Conservation (phyloP, 2,329 filamentous ascomycete genomes). For the Colletotrichum aenigma region DNA sequence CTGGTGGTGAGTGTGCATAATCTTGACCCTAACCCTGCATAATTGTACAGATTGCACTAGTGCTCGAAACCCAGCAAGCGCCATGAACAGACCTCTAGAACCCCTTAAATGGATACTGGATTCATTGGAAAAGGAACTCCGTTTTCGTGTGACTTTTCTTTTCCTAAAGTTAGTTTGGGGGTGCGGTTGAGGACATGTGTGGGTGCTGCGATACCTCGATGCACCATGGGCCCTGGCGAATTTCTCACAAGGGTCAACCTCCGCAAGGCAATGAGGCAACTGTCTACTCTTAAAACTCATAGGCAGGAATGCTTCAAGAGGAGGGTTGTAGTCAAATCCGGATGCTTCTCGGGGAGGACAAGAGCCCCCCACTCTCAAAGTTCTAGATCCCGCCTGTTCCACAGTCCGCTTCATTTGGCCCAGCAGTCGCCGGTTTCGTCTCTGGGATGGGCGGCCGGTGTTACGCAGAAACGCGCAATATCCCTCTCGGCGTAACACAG, state of each 20-base stretch:
- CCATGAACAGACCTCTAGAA: neutral
- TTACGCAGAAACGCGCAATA: neutral
- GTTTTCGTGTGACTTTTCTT: neutral
- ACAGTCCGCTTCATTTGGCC: neutral
- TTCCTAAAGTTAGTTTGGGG: neutral
- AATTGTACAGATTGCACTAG: neutral
- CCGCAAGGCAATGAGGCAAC: neutral
- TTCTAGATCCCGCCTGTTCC: neutral
- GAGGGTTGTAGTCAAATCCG: neutral
- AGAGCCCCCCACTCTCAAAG: neutral
- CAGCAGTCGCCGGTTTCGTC: neutral
- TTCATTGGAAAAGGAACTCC: neutral
- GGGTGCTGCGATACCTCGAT: neutral
- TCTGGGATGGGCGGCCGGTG: neutral
- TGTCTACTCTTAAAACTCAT: neutral
- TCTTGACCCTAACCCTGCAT: slow-evolving; percentile 5
- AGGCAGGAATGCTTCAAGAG: neutral
- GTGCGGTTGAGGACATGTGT: neutral
- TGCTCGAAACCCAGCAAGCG: neutral
- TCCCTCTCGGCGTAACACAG: neutral
- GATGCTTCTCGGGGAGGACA: neutral
- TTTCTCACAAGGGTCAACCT: neutral
- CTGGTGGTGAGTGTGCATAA: neutral
- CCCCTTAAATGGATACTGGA: neutral
- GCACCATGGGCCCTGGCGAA: neutral